Percentiles rank a stretch among this genome's conserved stretches.
Evolutionary conservation across 768 basidiomycete species (phyloP).

Genomic region (Tylopilus rubrobrunneus): DNA sequence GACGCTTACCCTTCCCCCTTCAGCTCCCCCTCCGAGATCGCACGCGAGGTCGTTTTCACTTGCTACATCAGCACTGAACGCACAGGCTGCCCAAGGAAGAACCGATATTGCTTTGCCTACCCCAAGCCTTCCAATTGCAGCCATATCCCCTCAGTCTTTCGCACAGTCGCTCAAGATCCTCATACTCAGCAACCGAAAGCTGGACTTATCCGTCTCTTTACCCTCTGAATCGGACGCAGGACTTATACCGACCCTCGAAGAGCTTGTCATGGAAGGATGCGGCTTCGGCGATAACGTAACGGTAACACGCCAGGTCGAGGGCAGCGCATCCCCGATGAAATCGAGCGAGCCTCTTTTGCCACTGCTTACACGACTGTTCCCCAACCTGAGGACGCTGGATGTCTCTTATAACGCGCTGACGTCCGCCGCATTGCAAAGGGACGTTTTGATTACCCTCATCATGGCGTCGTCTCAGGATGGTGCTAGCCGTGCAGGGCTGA

Average conservation of each 20-base stretch:
- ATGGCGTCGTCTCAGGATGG: constrained; percentile 37
- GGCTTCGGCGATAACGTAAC: constrained; percentile 58
- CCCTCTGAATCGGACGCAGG: constrained; percentile 39
- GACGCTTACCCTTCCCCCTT: constrained; percentile 63
- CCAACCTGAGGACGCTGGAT: constrained; percentile 63
- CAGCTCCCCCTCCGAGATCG: constrained; percentile 44
- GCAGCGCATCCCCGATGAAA: constrained; percentile 37
- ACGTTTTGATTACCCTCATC: constrained; percentile 47
- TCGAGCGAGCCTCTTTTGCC: constrained; percentile 54
- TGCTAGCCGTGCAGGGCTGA: constrained; percentile 49
- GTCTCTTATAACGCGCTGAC: constrained; percentile 73
- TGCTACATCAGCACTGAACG: constrained; percentile 26
- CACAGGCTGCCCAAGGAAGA: constrained; percentile 13
- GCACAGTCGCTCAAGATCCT: constrained; percentile 56
- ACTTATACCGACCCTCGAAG: constrained; percentile 65
- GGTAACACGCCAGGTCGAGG: constrained; percentile 36
- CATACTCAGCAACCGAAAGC: constrained; percentile 57
- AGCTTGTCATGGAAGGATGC: constrained; percentile 72
- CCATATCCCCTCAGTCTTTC: constrained; percentile 59
- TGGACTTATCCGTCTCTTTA: constrained; percentile 60
- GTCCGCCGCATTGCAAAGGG: constrained; percentile 45
- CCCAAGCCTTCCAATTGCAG: constrained; percentile 62
- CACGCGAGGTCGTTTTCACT: constrained; percentile 66
- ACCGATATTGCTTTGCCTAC: constrained; percentile 56
- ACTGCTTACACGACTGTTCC: constrained; percentile 63